phyloP scores from a whole-genome alignment of 148 eudicot species.

The Pouteria glomerata region DNA sequence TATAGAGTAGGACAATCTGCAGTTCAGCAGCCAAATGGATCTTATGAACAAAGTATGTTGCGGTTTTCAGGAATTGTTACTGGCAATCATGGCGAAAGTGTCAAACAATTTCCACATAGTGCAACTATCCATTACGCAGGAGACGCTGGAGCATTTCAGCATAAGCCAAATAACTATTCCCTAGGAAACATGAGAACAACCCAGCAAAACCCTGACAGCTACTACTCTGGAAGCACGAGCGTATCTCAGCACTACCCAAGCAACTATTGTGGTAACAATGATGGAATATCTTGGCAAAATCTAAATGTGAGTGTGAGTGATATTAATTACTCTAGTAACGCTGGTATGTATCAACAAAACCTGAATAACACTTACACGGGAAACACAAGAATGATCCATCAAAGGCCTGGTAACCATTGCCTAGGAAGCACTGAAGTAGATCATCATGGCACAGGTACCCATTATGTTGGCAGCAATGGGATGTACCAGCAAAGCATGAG shows the following conservation, averaged over 20 bases:
- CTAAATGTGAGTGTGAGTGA: neutral
- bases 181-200: slow-evolving; percentile 6
- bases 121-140: slow-evolving; percentile 4
- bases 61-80: neutral
- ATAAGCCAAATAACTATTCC: slow-evolving; percentile 8
- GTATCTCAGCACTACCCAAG: too few species aligned
- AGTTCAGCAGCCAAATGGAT: neutral
- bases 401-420: slow-evolving; percentile 10
- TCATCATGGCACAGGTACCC: slow-evolving; percentile 15
- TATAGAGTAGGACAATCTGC: slow-evolving; percentile 5
- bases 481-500: slow-evolving; percentile 15
- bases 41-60: slow-evolving; percentile 6
- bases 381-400: slow-evolving; percentile 13
- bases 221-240: neutral
- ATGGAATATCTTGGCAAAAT: slow-evolving; percentile 7
- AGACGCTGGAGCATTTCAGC: neutral
- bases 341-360: neutral
- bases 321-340: neutral
- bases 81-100: slow-evolving; percentile 12
- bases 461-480: neutral
- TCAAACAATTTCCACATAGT: slow-evolving; percentile 10
- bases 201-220: slow-evolving; percentile 15
- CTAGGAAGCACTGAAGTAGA: neutral
- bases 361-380: slow-evolving; percentile 7
- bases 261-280: slow-evolving; percentile 8